phyloP scores from a whole-genome alignment of 345 rosid species.

The Salix dunnii region DNA sequence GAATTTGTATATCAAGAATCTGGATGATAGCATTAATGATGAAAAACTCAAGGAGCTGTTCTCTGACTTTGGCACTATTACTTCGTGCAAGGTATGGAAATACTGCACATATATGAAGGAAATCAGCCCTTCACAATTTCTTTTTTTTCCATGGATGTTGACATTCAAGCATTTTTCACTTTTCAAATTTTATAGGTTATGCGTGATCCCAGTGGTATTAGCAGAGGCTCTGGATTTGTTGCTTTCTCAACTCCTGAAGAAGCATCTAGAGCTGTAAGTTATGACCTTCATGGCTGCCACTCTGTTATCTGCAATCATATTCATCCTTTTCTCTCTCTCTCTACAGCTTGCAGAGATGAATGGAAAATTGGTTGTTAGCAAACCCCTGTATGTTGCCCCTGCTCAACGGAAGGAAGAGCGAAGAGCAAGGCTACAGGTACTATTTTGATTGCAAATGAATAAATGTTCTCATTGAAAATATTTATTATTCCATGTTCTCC shows the following conservation, averaged over 20 bases:
- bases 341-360: constrained; percentile 25
- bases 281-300: not conserved
- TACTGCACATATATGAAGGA: not conserved
- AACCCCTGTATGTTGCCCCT: constrained; percentile 28
- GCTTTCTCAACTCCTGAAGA: constrained; percentile 28
- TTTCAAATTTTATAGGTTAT: constrained; percentile 11
- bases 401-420: constrained; percentile 31
- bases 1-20: constrained; percentile 23
- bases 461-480: not conserved
- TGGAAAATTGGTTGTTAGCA: constrained; percentile 26
- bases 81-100: constrained; percentile 25
- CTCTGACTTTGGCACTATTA: constrained; percentile 21
- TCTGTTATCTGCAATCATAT: not conserved
- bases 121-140: not conserved
- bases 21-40: constrained; percentile 23
- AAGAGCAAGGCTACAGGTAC: constrained; percentile 23
- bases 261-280: constrained; percentile 26
- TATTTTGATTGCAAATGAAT: not conserved
- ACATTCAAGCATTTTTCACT: not conserved
- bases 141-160: not conserved
- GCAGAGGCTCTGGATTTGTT: constrained; percentile 30
- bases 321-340: not conserved
- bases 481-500: not conserved
- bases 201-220: constrained; percentile 23
- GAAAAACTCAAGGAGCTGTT: constrained; percentile 28